Evolutionary conservation across 2,329 filamentous ascomycete genomes (phyloP).

Genomic region (Atkinsonella hypoxylon): DNA sequence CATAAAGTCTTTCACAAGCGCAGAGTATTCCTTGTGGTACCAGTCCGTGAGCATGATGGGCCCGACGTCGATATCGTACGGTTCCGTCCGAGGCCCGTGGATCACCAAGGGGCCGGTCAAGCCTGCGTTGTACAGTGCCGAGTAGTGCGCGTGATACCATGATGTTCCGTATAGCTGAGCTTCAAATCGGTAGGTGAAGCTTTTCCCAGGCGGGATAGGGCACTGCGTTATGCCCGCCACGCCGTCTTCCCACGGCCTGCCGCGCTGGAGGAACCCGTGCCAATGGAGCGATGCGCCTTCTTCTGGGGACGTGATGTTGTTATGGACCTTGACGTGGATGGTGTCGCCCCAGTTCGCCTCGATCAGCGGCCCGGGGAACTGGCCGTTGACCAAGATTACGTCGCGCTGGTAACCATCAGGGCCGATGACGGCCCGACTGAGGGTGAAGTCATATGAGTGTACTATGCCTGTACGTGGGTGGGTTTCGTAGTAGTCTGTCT

Average conservation of each 20-base stretch:
- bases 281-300: slow-evolving; percentile 41
- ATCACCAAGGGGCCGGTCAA: slow-evolving; percentile 49
- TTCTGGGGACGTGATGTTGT: slow-evolving; percentile 43
- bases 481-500: slow-evolving; percentile 37
- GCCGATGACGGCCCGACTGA: slow-evolving; percentile 36
- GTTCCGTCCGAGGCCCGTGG: slow-evolving; percentile 34
- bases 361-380: slow-evolving; percentile 56
- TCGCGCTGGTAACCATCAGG: slow-evolving; percentile 43
- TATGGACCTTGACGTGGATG: slow-evolving; percentile 55
- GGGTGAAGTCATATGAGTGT: slow-evolving; percentile 40
- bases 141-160: slow-evolving; percentile 53
- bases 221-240: slow-evolving; percentile 47
- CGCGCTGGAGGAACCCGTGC: slow-evolving; percentile 39
- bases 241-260: slow-evolving; percentile 41
- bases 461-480: slow-evolving; percentile 42
- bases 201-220: slow-evolving; percentile 50
- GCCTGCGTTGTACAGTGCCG: slow-evolving; percentile 47
- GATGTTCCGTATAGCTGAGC: slow-evolving; percentile 42
- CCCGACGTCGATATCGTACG: slow-evolving; percentile 54
- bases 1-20: slow-evolving; percentile 35
- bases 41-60: slow-evolving; percentile 43
- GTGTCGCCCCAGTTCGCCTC: slow-evolving; percentile 52
- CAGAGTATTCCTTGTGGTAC: slow-evolving; percentile 42
- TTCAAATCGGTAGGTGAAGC: slow-evolving; percentile 39
- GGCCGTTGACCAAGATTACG: slow-evolving; percentile 50